Evolutionary conservation across 345 rosid genomes (phyloP).

Genomic region (sweet orange (Citrus sinensis)): DNA sequence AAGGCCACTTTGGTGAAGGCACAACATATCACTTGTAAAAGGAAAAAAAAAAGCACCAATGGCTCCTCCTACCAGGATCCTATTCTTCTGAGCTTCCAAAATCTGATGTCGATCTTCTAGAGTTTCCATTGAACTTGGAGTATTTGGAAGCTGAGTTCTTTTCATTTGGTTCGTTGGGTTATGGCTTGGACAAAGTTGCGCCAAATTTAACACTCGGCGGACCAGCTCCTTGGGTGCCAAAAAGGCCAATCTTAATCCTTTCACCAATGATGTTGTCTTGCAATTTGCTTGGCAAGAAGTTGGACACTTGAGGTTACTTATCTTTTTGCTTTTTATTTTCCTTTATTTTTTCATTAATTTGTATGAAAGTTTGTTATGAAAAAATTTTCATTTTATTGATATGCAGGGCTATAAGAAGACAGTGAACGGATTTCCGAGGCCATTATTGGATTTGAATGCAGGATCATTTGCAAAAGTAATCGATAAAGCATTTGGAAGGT

Average conservation of each 20-base stretch:
- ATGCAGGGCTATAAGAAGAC: slow-evolving; percentile 57
- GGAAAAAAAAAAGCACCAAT: too few species aligned
- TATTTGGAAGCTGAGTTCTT: slow-evolving; percentile 93
- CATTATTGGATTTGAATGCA: slow-evolving; percentile 59
- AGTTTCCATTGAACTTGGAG: slow-evolving; percentile 49
- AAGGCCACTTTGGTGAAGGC: too few species aligned
- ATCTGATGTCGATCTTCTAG: too few species aligned
- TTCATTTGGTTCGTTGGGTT: slow-evolving; percentile 59
- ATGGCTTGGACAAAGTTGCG: slow-evolving; percentile 66
- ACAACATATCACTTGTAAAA: too few species aligned
- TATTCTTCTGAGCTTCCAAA: too few species aligned
- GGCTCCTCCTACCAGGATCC: too few species aligned
- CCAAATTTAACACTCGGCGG: slow-evolving; percentile 65
- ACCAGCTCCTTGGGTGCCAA: slow-evolving; percentile 67
- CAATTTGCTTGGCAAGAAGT: slow-evolving; percentile 93
- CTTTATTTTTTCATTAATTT: not conserved
- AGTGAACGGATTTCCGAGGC: slow-evolving; percentile 79
- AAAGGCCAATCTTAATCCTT: slow-evolving; percentile 52
- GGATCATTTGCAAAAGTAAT: slow-evolving; percentile 49
- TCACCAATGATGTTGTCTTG: slow-evolving; percentile 49
- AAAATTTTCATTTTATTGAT: not conserved
- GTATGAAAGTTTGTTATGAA: too few species aligned
- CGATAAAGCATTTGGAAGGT: slow-evolving; percentile 48
- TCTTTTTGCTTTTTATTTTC: too few species aligned
- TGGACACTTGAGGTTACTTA: slow-evolving; percentile 66